Base-by-base conservation (phyloP, 2,329 filamentous ascomycete species). In the Rugonectria rugulosa region DNA sequence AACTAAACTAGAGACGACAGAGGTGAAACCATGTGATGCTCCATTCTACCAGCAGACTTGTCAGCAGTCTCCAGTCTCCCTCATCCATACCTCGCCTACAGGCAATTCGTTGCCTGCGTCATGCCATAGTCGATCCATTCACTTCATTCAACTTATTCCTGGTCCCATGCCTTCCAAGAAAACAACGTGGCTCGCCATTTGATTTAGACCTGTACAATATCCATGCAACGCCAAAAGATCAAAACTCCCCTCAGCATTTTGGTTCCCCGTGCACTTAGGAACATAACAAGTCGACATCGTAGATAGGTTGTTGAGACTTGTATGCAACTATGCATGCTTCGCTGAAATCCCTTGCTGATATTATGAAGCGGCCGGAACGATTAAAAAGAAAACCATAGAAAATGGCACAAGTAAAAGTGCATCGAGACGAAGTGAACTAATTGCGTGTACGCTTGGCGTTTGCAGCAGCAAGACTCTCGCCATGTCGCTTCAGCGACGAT, bases 401-500 rank as follows among this genome's bases (percentile, higher is more conserved):
- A 53, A 41, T 12, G 51, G 34, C 42, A 41, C 40, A 38, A 34
- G 32, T 37, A 27, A 7, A 50, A 36, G 6, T 38, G n/a, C 24
- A 34, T 34, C 41, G 43, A n/a, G 24, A 29, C 34, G 50, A n/a
- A 32, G 40, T 55, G 20, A 49, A 40, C 32, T 29, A 11, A 24
- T 17, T 68, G 20, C 75, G 75, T 37, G 66, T 66, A 50, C 75
- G 73, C 67, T 77, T 77, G 20, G 73, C 53, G 23, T 65, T 60
- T 23, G 66, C 57, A 4, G 70, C 58, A 20, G 63, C 60, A 17
- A 75, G 63, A n/a, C 58, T 66, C 7, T 74, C 72, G 32, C 66
- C 73, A 20, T 68, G 65, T 56, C 79, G 76, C 70, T 82, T 83
- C 43, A 72, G 60, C 20, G 74, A 66, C 76, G 77, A 73, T 79